Percentiles rank a stretch among this genome's conserved stretches.
phyloP scores from a whole-genome alignment of 345 rosid genomes.

The Populus simonii region DNA sequence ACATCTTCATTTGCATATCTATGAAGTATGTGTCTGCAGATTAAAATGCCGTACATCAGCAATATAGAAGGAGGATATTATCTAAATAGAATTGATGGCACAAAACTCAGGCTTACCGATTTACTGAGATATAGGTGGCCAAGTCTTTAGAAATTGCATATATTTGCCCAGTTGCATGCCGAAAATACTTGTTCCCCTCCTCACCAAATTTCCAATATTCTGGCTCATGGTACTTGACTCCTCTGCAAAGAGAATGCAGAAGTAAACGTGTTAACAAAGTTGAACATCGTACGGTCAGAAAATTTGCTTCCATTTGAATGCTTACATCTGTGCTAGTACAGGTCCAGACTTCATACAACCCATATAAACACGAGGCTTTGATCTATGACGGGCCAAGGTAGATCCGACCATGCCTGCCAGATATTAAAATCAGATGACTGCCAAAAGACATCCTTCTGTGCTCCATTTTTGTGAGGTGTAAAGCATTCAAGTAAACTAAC shows the following conservation, averaged over 20 bases:
- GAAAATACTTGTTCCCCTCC: slow-evolving; percentile 86
- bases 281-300: neutral
- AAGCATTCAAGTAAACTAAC: slow-evolving; percentile 43
- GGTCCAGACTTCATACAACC: slow-evolving; percentile 99
- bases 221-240: slow-evolving; percentile 85
- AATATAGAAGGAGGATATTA: neutral
- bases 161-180: slow-evolving; percentile 95
- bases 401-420: slow-evolving; percentile 68
- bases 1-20: slow-evolving; percentile 94
- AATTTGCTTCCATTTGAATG: neutral
- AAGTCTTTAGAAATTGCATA: slow-evolving; percentile 91
- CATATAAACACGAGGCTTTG: slow-evolving; percentile 70
- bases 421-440: slow-evolving; percentile 16
- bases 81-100: neutral
- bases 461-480: slow-evolving; percentile 10
- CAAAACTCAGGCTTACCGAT: slow-evolving; percentile 42
- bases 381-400: slow-evolving; percentile 77
- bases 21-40: slow-evolving; percentile 71
- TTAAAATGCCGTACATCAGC: slow-evolving; percentile 8
- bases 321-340: slow-evolving; percentile 85
- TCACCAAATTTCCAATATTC: slow-evolving; percentile 98
- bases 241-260: slow-evolving; percentile 45
- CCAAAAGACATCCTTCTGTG: neutral
- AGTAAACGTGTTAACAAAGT: neutral
- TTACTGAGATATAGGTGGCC: slow-evolving; percentile 82